Evolutionary conservation across 2,329 filamentous ascomycete genomes (phyloP), one percentile per base, ranked within the genome.

Genomic region (Macrophomina tecta): DNA sequence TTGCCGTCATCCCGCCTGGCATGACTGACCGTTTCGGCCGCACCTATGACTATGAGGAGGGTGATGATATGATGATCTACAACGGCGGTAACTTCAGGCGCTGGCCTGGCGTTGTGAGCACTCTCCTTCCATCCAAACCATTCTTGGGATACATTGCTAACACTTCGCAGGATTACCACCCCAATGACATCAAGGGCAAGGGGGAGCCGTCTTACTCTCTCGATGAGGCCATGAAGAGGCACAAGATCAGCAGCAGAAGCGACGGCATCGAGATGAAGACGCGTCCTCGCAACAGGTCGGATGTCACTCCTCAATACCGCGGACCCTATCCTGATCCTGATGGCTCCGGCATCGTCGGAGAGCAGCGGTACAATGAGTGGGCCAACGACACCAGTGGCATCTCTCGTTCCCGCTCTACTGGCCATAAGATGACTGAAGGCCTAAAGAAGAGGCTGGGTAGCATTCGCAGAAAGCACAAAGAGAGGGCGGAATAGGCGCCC

Each of bases 1-100:
- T 89, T 0, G 91, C 93, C 1, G 82, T 82, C 18, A 86, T 95
- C n/a, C 91, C 94, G 1, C 88, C 91, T 0, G 93, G 94, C 28
- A 80, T 85, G 71, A 79, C 80, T 1, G 93, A 96, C 75, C 79
- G 85, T 18, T 84, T 87, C 65, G 94, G 94, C 2, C 85, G 88
- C 64, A 81, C 85, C 11, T 92, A 96, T 83, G 71, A 89, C 34
- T 97, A 97, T 73, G 83, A 92, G 73, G 93, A 97, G 74, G 93
- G 93, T n/a, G 85, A 90, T 2, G 93, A 97, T 73, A 83, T 97
- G 75, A 93, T 94, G 90, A 85, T 90, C 60, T 92, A 94, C 73
- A 87, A 90, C 68, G 91, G 91, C 16, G 91, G 90, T n/a, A 84
- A 91, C 14, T 97, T 95, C 75, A 91, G 88, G 80, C 86, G 92